phyloP scores from a whole-genome alignment of 2,329 filamentous ascomycete species.

The Exophiala dermatitidis region DNA sequence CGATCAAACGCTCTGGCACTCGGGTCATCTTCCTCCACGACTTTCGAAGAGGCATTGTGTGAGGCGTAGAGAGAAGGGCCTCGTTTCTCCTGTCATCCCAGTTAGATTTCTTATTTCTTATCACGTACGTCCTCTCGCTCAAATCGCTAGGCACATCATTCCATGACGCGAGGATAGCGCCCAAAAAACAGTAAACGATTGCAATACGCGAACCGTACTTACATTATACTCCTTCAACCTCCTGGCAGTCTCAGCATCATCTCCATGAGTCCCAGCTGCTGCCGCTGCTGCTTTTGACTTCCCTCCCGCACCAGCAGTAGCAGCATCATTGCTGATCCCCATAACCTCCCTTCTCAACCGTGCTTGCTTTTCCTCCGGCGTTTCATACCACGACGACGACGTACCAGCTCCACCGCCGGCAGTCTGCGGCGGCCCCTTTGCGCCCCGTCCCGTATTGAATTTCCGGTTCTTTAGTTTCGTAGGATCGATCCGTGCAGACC shows the following conservation, averaged over 20 bases:
- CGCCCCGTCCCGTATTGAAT: constrained; percentile 65
- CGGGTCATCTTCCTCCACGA: constrained; percentile 77
- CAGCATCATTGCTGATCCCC: constrained; percentile 48
- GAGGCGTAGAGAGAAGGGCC: constrained; percentile 55
- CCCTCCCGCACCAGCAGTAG: constrained; percentile 9
- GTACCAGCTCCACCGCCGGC: constrained; percentile 44
- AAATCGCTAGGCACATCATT: too few species aligned
- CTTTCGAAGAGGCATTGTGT: constrained; percentile 38
- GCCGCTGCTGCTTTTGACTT: constrained; percentile 7
- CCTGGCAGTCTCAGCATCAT: constrained; percentile 41
- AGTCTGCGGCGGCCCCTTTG: constrained; percentile 39
- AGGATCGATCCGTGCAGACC: constrained; percentile 63
- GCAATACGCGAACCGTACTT: constrained; percentile 32
- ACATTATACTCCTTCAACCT: constrained; percentile 55
- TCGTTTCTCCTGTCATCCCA: constrained; percentile 41
- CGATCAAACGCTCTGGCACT: constrained; percentile 81
- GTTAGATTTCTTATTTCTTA: too few species aligned
- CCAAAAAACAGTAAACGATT: too few species aligned
- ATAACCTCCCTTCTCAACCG: constrained; percentile 75
- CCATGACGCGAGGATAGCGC: too few species aligned
- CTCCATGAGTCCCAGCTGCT: constrained; percentile 21
- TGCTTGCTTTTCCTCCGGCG: constrained; percentile 76
- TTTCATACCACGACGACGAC: constrained; percentile 87
- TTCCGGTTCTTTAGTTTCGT: constrained; percentile 75
- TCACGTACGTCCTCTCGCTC: too few species aligned